A percentile compares a stretch with the other conserved stretches of the same genome.
Evolutionary conservation across 495 filamentous ascomycete species (phyloP).

Genomic region (Podospora tetraspora): DNA sequence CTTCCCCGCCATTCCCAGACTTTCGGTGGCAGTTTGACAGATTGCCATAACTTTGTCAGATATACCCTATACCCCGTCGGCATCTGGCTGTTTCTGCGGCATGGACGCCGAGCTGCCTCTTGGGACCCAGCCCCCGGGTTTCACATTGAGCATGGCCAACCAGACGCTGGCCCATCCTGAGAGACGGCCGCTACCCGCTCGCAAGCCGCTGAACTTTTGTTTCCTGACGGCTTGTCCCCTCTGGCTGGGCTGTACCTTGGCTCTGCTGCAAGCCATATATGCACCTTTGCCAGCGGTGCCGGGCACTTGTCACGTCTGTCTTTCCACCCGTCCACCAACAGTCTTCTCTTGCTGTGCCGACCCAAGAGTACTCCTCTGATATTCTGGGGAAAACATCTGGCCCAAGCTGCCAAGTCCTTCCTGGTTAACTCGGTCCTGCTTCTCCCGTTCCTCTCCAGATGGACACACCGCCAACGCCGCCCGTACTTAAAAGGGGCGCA

Average conservation of each 20-base stretch:
- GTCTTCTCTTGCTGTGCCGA: constrained; percentile 4
- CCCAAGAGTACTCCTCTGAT: neutral
- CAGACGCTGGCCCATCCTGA: constrained; percentile 2
- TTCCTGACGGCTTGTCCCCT: neutral
- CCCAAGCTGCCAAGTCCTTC: neutral
- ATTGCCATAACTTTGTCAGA: constrained; percentile 2
- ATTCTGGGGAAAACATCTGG: neutral
- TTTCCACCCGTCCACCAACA: neutral
- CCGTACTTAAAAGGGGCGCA: neutral
- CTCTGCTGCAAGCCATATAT: constrained; percentile 16
- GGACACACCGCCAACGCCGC: neutral
- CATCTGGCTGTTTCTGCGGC: neutral
- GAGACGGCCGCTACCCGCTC: constrained; percentile 6
- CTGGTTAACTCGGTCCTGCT: neutral
- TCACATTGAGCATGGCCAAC: constrained; percentile 15
- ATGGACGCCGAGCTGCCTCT: neutral
- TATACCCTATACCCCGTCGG: constrained; percentile 13
- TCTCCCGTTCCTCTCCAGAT: neutral
- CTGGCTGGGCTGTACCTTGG: constrained; percentile 16
- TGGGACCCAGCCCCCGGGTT: constrained; percentile 15
- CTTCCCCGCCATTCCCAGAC: neutral
- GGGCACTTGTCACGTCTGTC: neutral
- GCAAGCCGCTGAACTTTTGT: neutral
- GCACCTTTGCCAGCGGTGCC: constrained; percentile 15
- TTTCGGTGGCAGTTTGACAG: neutral